Percentiles rank a stretch among this genome's conserved stretches.
phyloP scores from a whole-genome alignment of 1,139 yeast species.

The Geotrichum reessii region DNA sequence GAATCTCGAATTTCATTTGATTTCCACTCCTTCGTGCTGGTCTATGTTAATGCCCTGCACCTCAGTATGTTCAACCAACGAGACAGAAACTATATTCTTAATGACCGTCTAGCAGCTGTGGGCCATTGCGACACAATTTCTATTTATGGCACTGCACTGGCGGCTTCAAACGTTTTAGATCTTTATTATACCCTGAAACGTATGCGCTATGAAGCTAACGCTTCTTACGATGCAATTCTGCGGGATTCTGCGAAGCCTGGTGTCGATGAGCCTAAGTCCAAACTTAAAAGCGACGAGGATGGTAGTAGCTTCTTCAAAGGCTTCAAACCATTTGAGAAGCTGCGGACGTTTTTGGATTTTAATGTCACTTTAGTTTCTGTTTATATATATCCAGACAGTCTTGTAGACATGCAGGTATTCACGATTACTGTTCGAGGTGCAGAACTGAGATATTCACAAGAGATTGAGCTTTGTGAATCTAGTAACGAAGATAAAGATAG shows the following conservation, averaged over 20 bases:
- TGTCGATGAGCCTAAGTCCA: slow-evolving; percentile 12
- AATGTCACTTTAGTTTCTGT: slow-evolving; percentile 50
- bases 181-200: slow-evolving; percentile 65
- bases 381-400: slow-evolving; percentile 71
- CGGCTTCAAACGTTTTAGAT: slow-evolving; percentile 77
- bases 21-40: slow-evolving; percentile 73
- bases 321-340: slow-evolving; percentile 22
- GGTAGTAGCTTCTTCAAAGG: not conserved
- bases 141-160: slow-evolving; percentile 69
- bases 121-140: slow-evolving; percentile 53
- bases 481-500: slow-evolving; percentile 30
- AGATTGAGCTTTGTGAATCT: slow-evolving; percentile 41
- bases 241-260: slow-evolving; percentile 42
- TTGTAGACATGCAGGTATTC: slow-evolving; percentile 68
- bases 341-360: slow-evolving; percentile 58
- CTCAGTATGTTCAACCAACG: slow-evolving; percentile 64
- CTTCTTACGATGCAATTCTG: slow-evolving; percentile 69
- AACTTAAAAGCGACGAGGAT: slow-evolving; percentile 4
- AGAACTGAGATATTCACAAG: slow-evolving; percentile 56
- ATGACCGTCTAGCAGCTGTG: slow-evolving; percentile 59
- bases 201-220: slow-evolving; percentile 64
- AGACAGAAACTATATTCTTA: slow-evolving; percentile 43
- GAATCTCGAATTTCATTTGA: slow-evolving; percentile 68
- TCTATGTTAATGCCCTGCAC: slow-evolving; percentile 46
- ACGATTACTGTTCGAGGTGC: slow-evolving; percentile 57